phyloP scores from a whole-genome alignment of 352 stramenopile genomes.

The Globisporangium ultimum region DNA sequence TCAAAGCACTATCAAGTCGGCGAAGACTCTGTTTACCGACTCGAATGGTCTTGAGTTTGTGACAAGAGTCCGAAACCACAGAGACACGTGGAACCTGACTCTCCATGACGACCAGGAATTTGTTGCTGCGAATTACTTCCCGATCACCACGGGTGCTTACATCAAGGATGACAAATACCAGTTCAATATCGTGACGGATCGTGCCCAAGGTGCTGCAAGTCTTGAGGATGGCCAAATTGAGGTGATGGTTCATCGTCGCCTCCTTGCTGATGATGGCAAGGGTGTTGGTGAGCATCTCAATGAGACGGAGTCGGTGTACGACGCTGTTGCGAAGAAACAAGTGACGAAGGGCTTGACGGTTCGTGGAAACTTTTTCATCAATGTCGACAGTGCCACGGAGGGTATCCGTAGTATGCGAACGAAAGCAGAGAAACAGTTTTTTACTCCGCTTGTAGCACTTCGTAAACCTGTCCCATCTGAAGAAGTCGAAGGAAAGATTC shows the following conservation, averaged over 20 bases:
- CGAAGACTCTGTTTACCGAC: conserved; percentile 88
- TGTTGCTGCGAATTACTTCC: conserved; percentile 97
- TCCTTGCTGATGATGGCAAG: conserved; percentile 91
- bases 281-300: conserved; percentile 93
- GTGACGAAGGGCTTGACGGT: conserved; percentile 59
- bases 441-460: conserved; percentile 56
- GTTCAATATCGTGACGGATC: conserved; percentile 90
- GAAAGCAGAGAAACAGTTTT: conserved; percentile 72
- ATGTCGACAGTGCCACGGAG: conserved; percentile 49
- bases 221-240: conserved; percentile 91
- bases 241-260: conserved; percentile 96
- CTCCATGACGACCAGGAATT: conserved; percentile 89
- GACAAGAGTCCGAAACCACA: conserved; percentile 82
- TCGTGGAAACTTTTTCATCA: conserved; percentile 69
- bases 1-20: conserved; percentile 45
- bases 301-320: conserved; percentile 87
- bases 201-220: conserved; percentile 90
- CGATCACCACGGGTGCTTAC: conserved; percentile 93
- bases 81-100: conserved; percentile 88
- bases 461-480: conserved; percentile 28
- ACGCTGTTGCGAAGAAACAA: conserved; percentile 52
- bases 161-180: conserved; percentile 87
- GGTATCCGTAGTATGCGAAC: conserved; percentile 52
- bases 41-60: conserved; percentile 96
- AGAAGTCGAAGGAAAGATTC: conserved; percentile 46